Base-by-base conservation (phyloP, 2,329 filamentous ascomycete genomes). In the Pseudogymnoascus sp. region DNA sequence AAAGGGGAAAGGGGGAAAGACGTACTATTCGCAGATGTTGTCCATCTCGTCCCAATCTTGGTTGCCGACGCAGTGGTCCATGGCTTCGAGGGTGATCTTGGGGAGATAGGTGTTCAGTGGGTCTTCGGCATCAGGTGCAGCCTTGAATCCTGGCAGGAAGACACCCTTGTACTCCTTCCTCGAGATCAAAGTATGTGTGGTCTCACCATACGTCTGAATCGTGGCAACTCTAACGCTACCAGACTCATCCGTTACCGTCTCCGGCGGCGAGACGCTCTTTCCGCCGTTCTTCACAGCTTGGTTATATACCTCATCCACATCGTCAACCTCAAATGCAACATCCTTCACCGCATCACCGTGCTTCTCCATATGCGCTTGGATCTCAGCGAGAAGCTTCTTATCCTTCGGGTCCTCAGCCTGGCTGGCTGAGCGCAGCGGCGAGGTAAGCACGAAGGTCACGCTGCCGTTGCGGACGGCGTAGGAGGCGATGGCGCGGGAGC, bases 31-130 rank as follows among this genome's bases (percentile, higher is more conserved):
- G 73, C 84, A 86, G 37, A 84, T 84, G 11, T 80, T 80, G 65
- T 80, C 79, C 85, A 97, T 96, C 75, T 93, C 88, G 76, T 92
- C 82, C 93, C 93, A 97, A 76, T 91, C 89, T 80, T 97, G 93
- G 81, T 97, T 97, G 68, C 93, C 93, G 70, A 97, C 93, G 76
- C 93, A 97, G 82, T 97, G 93, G 78, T 97, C 93, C 77, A 97
- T 92, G 69, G 86, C 86, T 66, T 84, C 82, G 62, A 96, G 83
- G 8, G 79, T 75, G 12, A 96, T 84, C 0, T 78, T 70, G 0
- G 92, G 91, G 21, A 91, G 78, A 28, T 74, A 53, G 10, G 78
- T 69, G 18, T 69, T 63, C 2, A 74, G 65, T 0, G 71, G 71
- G 72, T 75, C 25, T 76, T 74, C 64, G 74, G 68, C 62, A 6